phyloP scores from a whole-genome alignment of 2,329 filamentous ascomycete species.

The Aspergillus quadrilineatus region DNA sequence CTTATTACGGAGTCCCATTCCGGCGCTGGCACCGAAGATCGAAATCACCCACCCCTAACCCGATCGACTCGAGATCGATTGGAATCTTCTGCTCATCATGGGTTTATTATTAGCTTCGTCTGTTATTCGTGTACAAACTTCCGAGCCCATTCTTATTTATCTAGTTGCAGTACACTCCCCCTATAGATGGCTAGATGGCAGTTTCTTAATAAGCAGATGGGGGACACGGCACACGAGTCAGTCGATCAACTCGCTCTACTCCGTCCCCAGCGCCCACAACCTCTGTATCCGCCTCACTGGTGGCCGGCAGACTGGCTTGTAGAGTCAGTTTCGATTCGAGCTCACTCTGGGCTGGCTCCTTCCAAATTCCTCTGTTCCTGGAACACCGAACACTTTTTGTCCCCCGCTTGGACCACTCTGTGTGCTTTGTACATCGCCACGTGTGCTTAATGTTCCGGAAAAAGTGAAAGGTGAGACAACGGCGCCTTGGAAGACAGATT shows the following conservation, averaged over 20 bases:
- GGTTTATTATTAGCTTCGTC: not conserved
- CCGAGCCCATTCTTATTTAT: not conserved
- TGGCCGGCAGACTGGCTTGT: not conserved
- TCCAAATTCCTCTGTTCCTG: not conserved
- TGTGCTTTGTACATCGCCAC: not conserved
- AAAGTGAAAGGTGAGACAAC: not conserved
- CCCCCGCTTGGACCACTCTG: not conserved
- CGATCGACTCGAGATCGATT: not conserved
- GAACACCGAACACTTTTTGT: not conserved
- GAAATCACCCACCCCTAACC: slow-evolving; percentile 2
- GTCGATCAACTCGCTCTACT: not conserved
- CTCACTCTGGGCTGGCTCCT: not conserved
- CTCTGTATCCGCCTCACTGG: not conserved
- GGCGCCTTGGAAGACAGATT: not conserved
- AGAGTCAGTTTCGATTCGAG: not conserved
- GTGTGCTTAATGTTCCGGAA: not conserved
- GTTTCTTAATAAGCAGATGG: not conserved
- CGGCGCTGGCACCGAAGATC: slow-evolving; percentile 6
- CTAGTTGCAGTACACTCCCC: not conserved
- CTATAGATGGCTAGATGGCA: not conserved
- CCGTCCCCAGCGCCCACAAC: not conserved
- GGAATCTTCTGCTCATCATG: not conserved
- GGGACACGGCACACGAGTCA: not conserved
- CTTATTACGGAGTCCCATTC: no score
- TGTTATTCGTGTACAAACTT: not conserved